A percentile compares a stretch with the other conserved stretches of the same genome.
These are phyloP conservation scores for Hypoxylon perforatum DNA, from an alignment of 495 filamentous ascomycete species.

Conservation along the genomic window DNA sequence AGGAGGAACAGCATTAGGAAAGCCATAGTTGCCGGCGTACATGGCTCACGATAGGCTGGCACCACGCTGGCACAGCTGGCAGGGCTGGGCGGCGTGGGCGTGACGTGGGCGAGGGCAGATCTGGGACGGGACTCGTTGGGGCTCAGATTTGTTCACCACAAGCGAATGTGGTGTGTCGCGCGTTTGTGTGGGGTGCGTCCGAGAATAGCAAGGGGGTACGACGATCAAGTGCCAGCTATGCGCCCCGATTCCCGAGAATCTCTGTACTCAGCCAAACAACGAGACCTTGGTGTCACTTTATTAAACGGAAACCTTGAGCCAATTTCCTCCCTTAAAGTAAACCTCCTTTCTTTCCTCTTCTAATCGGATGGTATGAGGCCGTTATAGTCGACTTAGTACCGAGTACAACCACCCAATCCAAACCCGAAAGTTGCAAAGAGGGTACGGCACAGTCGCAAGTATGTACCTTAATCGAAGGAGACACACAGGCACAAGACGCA, in stretches of 20 bases:
- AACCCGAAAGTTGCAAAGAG: constrained; percentile 7
- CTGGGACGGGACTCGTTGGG: constrained; percentile 49
- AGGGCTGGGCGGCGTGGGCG: constrained; percentile 49
- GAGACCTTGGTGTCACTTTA: constrained; percentile 37
- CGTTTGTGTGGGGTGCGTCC: constrained; percentile 50
- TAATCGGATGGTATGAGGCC: constrained; percentile 26
- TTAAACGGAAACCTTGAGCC: constrained; percentile 34
- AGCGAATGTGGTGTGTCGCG: constrained; percentile 45
- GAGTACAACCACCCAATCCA: constrained; percentile 29
- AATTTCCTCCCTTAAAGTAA: constrained; percentile 18
- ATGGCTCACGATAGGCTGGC: constrained; percentile 56
- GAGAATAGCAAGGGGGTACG: constrained; percentile 45
- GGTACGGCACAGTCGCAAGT: constrained; percentile 11
- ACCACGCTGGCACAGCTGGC: constrained; percentile 48
- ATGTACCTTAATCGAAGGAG: constrained; percentile 26
- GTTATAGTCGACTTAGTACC: constrained; percentile 23
- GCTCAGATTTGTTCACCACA: constrained; percentile 48
- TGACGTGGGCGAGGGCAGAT: constrained; percentile 48
- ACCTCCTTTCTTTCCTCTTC: constrained; percentile 15
- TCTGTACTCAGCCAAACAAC: constrained; percentile 34
- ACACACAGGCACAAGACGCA: constrained; percentile 19
- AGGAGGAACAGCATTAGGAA: constrained; percentile 58
- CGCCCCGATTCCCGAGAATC: constrained; percentile 23
- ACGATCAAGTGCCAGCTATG: constrained; percentile 46
- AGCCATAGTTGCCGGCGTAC: constrained; percentile 62